Evolutionary conservation across 225 moss, liverwort and hornwort genomes (phyloP).

Genomic region (Takakia lepidozioides): DNA sequence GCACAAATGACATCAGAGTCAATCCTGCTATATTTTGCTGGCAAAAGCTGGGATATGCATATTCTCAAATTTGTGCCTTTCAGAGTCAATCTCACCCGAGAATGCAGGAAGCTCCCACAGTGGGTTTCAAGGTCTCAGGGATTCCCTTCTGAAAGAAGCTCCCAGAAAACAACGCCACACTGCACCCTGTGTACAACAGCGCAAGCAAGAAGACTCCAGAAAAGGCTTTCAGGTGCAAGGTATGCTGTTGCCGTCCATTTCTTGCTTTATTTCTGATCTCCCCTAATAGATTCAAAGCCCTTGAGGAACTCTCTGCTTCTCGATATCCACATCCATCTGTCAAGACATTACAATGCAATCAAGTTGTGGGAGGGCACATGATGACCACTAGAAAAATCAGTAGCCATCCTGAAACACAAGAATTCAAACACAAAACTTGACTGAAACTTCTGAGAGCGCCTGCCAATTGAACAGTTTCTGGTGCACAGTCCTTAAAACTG

Average conservation of each 20-base stretch:
- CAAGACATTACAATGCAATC: too few species aligned
- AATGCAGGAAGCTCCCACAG: conserved; percentile 29
- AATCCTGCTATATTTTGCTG: too few species aligned
- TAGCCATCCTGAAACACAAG: too few species aligned
- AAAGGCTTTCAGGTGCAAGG: conserved; percentile 6
- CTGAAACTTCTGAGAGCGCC: too few species aligned
- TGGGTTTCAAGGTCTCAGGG: conserved; percentile 18
- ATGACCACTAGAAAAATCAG: too few species aligned
- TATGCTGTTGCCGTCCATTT: conserved; percentile 8
- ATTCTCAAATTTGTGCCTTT: too few species aligned
- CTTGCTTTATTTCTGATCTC: background rate
- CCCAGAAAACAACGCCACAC: conserved; percentile 12
- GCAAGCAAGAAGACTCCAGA: conserved; percentile 6
- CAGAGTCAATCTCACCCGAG: conserved; percentile 14
- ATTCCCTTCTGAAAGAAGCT: conserved; percentile 25
- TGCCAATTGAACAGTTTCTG: too few species aligned
- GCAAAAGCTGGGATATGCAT: too few species aligned
- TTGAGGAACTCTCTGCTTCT: background rate
- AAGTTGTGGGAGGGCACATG: too few species aligned
- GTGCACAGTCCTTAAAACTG: too few species aligned
- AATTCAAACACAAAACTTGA: too few species aligned
- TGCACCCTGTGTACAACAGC: conserved; percentile 15
- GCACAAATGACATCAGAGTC: too few species aligned
- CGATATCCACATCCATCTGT: background rate
- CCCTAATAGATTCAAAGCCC: background rate